phyloP scores from a whole-genome alignment of 441 rosid genomes.

The Theobroma grandiflorum region DNA sequence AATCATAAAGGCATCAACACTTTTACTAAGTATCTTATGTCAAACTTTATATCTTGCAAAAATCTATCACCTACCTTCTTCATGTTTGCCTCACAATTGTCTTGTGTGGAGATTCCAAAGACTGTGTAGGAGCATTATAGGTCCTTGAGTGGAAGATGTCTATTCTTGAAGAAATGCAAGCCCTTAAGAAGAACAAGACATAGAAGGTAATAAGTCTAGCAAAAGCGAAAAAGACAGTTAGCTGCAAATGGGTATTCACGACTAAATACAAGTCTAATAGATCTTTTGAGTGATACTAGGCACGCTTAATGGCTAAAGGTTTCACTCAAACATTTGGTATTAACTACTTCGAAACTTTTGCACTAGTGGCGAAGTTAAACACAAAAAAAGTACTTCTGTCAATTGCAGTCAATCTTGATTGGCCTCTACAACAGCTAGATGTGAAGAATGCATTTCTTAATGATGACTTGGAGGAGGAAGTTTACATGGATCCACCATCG shows the following conservation, averaged over 20 bases:
- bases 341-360: too few relatives aligned
- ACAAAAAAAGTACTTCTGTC: too few relatives aligned
- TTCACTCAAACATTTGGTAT: too few relatives aligned
- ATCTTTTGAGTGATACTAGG: neutral
- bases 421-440: too few relatives aligned
- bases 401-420: too few relatives aligned
- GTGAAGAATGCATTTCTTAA: too few relatives aligned
- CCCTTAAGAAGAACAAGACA: neutral
- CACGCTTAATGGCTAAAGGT: neutral
- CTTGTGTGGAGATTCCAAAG: neutral
- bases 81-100: neutral
- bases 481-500: too few relatives aligned
- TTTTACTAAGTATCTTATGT: neutral
- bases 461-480: too few relatives aligned
- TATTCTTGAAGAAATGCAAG: neutral
- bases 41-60: neutral
- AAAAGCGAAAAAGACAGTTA: neutral
- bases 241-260: neutral
- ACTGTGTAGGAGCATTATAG: neutral
- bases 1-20: neutral
- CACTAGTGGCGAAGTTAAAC: too few relatives aligned
- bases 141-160: neutral
- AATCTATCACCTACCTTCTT: neutral
- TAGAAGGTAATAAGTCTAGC: neutral
- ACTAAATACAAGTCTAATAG: neutral